These are phyloP conservation scores for Talaromyces piceae DNA, from an alignment of 2,329 filamentous ascomycete species.

Conservation along the genomic window DNA sequence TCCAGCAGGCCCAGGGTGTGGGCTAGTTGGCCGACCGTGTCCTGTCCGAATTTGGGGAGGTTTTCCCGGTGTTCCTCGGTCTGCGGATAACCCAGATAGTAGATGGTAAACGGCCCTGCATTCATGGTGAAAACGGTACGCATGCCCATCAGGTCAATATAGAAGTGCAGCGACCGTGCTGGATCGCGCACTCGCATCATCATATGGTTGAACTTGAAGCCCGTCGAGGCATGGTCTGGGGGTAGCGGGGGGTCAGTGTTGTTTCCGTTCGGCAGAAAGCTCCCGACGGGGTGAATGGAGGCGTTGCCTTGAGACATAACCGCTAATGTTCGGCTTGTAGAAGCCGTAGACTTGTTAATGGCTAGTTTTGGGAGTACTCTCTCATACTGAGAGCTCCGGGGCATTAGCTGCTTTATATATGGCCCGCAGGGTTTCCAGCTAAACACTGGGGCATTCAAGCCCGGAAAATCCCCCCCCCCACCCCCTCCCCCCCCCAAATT, in stretches of 20 bases:
- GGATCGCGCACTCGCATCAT: constrained; percentile 32
- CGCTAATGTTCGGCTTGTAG: no score
- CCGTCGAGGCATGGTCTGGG: constrained; percentile 19
- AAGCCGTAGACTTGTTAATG: no score
- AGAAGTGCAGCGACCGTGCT: constrained; percentile 28
- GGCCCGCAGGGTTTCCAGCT: no score
- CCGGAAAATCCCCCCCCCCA: no score
- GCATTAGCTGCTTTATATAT: no score
- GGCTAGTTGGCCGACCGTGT: constrained; percentile 22
- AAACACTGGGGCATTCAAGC: no score
- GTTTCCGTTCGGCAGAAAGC: no score
- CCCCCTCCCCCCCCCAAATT: no score
- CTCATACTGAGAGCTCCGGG: no score
- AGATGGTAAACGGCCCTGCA: constrained; percentile 33
- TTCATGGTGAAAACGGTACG: constrained; percentile 34
- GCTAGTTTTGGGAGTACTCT: no score
- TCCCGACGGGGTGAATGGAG: not conserved
- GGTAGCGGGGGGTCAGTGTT: constrained; percentile 14
- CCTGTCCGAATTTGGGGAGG: constrained; percentile 21
- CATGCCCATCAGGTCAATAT: constrained; percentile 33
- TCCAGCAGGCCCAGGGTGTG: constrained; percentile 29
- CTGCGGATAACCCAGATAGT: constrained; percentile 33
- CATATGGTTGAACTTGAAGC: constrained; percentile 32
- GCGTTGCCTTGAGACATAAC: no score
- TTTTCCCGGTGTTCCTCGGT: constrained; percentile 21